Evolutionary conservation across 805 yeast species (phyloP), one percentile per base, ranked within the genome.

Genomic region (Kuraishia floccosa): DNA sequence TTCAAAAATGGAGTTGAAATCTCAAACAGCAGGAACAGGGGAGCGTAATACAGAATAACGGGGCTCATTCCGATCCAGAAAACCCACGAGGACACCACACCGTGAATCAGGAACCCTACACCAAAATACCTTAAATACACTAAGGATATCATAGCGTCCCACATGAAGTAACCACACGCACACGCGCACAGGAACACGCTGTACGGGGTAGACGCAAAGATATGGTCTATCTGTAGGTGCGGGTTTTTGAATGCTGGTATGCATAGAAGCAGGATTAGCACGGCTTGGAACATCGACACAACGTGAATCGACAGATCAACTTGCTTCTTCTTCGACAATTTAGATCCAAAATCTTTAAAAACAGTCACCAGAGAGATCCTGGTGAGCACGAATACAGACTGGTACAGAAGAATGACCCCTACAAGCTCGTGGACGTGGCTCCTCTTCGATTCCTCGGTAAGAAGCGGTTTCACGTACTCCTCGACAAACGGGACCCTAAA

Each of bases 1-100:
- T 56, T 49, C 25, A 56, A 36, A 26, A 56, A 56, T 14, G 62
- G 62, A 11, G 60, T 56, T 3, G 60, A 54, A 6, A 49, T 31
- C 36, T 56, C 62, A 39, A 56, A 56, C 10, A 56, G 38, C 24
- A 56, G 38, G 34, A 56, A 56, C 6, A 47, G 39, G 5, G 59
- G 54, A 12, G 56, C 46, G 38, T 56, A 56, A 34, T 50, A 51
- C 18, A 46, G 47, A 33, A 56, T 56, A n/a, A 40, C 41, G 10
- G 43, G 37, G 6, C 45, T 42, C 17, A 45, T 32, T 11, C 41
- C 44, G 23, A 56, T 53, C 12, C 27, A 22, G 24, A 38, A 40
- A 4, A 55, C 60, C 8, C 43, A 31, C 4, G 57, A 41, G 10
- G 60, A 54, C 23, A 54, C 54, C 12, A 55, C 32, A 12, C 59